Conservation (phyloP, 768 basidiomycete species). For the Tephrocybe sp. region DNA sequence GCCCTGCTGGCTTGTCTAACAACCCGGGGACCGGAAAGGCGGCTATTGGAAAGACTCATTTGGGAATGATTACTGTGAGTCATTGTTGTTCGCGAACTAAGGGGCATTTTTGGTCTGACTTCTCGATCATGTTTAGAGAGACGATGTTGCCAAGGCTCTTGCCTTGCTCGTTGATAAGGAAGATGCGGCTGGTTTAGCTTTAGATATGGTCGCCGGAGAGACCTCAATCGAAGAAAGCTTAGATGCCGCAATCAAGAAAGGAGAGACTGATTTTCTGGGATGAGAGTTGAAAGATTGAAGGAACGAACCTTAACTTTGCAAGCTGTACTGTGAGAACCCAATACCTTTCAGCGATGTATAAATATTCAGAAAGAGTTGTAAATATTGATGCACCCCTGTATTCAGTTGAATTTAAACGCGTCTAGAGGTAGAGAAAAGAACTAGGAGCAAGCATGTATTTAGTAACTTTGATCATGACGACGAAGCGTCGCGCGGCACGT, state of each 20-base stretch:
- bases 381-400: no score
- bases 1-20: conserved; percentile 58
- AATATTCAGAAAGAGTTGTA: background rate
- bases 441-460: no score
- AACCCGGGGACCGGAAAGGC: conserved; percentile 49
- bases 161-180: conserved; percentile 45
- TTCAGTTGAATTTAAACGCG: no score
- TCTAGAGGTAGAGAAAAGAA: no score
- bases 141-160: conserved; percentile 55
- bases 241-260: conserved; percentile 46
- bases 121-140: conserved; percentile 18
- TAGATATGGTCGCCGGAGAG: conserved; percentile 60
- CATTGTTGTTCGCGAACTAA: background rate
- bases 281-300: conserved; percentile 13
- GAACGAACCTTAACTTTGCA: no score
- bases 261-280: conserved; percentile 41
- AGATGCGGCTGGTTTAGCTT: conserved; percentile 52
- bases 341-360: background rate
- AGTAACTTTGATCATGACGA: no score
- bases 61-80: conserved; percentile 49
- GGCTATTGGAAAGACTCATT: conserved; percentile 49
- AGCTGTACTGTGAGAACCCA: background rate
- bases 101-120: background rate
- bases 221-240: conserved; percentile 43
- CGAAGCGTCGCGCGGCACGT: no score